Evolutionary conservation across 805 yeast genomes (phyloP).

Genomic region (Cyberlindnera misumaiensis): DNA sequence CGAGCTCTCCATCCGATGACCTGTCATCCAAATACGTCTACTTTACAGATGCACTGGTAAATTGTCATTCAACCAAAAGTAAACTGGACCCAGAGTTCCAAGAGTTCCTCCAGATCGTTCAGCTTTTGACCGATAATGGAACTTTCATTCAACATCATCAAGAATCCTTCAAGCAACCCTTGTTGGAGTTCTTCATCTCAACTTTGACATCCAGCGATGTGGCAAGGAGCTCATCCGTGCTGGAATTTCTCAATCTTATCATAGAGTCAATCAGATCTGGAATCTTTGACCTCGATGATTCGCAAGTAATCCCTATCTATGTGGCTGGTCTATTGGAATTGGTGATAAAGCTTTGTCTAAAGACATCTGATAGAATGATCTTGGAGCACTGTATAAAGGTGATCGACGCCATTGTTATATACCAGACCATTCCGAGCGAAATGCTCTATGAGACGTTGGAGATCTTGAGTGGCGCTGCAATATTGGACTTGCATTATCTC

Average conservation of each 20-base stretch:
- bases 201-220: slow-evolving; percentile 27
- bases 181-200: slow-evolving; percentile 29
- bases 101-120: slow-evolving; percentile 40
- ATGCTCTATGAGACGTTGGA: slow-evolving; percentile 32
- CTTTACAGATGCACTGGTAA: slow-evolving; percentile 49
- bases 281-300: slow-evolving; percentile 27
- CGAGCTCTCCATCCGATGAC: slow-evolving; percentile 39
- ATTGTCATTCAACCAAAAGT: slow-evolving; percentile 29
- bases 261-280: slow-evolving; percentile 41
- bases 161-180: slow-evolving; percentile 34
- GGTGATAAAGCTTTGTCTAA: slow-evolving; percentile 32
- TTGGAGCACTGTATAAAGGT: slow-evolving; percentile 33
- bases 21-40: slow-evolving; percentile 45
- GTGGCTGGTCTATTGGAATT: slow-evolving; percentile 28
- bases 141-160: slow-evolving; percentile 45
- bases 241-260: slow-evolving; percentile 30
- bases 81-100: slow-evolving; percentile 44
- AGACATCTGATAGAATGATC: slow-evolving; percentile 32
- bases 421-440: slow-evolving; percentile 39
- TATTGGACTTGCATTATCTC: slow-evolving; percentile 29
- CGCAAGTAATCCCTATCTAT: slow-evolving; percentile 24
- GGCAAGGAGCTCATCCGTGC: slow-evolving; percentile 14
- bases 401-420: slow-evolving; percentile 37
- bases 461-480: slow-evolving; percentile 39
- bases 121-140: slow-evolving; percentile 44